Evolutionary conservation across 2,329 filamentous ascomycete genomes (phyloP).

Genomic region (Chrysosporium queenslandicum): DNA sequence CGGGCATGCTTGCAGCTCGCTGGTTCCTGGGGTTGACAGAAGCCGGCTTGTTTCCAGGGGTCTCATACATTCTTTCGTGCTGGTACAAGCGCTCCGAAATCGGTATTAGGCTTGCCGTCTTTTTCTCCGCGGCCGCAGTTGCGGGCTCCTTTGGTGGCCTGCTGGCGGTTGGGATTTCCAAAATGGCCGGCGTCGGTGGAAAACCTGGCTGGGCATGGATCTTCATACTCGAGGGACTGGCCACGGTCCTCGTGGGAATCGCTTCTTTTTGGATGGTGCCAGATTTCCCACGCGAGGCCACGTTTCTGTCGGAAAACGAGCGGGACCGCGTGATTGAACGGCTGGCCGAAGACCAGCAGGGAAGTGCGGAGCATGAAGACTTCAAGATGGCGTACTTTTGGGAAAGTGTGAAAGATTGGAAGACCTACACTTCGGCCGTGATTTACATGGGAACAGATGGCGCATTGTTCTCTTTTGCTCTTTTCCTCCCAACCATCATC

Average conservation of each 20-base stretch:
- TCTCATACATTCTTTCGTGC: constrained; percentile 21
- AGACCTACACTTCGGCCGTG: too few relatives aligned
- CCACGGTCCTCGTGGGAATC: constrained; percentile 56
- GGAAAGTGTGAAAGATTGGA: too few relatives aligned
- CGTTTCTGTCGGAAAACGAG: too few relatives aligned
- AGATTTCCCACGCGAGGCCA: too few relatives aligned
- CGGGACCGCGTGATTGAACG: neutral
- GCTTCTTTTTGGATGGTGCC: constrained; percentile 20
- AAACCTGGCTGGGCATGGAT: constrained; percentile 41
- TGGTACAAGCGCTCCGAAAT: constrained; percentile 73
- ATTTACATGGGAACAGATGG: too few relatives aligned
- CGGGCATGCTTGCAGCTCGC: constrained; percentile 52
- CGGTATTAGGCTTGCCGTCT: constrained; percentile 61
- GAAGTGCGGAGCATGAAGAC: constrained; percentile 62
- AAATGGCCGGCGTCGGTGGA: constrained; percentile 30
- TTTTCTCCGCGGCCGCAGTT: constrained; percentile 68
- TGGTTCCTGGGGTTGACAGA: constrained; percentile 54
- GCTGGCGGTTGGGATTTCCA: constrained; percentile 24
- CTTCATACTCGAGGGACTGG: constrained; percentile 44
- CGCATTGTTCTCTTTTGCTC: too few relatives aligned
- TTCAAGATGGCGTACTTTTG: constrained; percentile 66
- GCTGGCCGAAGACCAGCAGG: constrained; percentile 19
- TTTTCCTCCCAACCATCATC: too few relatives aligned
- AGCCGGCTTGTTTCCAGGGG: constrained; percentile 38
- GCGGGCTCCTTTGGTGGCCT: constrained; percentile 39